Percentiles rank a stretch among this genome's conserved stretches.
phyloP scores from a whole-genome alignment of 768 basidiomycete genomes.

The Amanita phalloides region DNA sequence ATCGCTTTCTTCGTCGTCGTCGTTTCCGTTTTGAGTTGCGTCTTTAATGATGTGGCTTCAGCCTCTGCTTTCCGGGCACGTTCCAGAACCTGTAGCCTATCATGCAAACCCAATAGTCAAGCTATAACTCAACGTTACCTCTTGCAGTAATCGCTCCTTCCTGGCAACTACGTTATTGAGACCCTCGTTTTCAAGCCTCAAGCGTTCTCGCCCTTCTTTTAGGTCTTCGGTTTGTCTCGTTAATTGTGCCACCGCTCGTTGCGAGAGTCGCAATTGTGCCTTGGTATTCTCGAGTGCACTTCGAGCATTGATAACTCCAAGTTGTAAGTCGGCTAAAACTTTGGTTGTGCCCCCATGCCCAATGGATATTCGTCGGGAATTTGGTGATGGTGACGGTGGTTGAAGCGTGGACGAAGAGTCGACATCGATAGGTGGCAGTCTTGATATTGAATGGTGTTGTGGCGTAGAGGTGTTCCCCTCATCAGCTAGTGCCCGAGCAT shows the following conservation, averaged over 20 bases:
- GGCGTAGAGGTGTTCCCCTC: slow-evolving; percentile 39
- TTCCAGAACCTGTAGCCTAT: slow-evolving; percentile 48
- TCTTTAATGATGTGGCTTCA: slow-evolving; percentile 56
- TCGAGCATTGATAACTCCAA: slow-evolving; percentile 68
- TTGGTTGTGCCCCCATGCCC: slow-evolving; percentile 78
- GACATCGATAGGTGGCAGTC: slow-evolving; percentile 24
- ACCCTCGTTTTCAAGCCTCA: slow-evolving; percentile 79
- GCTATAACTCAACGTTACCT: slow-evolving; percentile 31
- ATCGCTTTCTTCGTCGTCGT: slow-evolving; percentile 62
- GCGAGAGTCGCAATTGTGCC: slow-evolving; percentile 67
- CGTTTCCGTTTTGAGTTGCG: slow-evolving; percentile 66
- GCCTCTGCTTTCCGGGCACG: slow-evolving; percentile 82
- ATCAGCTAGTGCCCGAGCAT: slow-evolving; percentile 76
- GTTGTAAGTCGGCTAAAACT: slow-evolving; percentile 80
- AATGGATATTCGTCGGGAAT: slow-evolving; percentile 39
- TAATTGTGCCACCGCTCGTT: slow-evolving; percentile 74
- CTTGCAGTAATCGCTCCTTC: slow-evolving; percentile 80
- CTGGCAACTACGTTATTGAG: slow-evolving; percentile 81
- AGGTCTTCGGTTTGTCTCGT: slow-evolving; percentile 83
- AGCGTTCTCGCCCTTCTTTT: slow-evolving; percentile 76
- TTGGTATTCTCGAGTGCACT: slow-evolving; percentile 84
- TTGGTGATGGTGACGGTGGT: slow-evolving; percentile 39
- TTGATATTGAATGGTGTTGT: slow-evolving; percentile 19
- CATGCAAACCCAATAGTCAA: background rate
- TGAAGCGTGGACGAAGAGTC: slow-evolving; percentile 27